Evolutionary conservation across 73 alveolate genomes (phyloP).

Genomic region (Loxodes magnus): DNA sequence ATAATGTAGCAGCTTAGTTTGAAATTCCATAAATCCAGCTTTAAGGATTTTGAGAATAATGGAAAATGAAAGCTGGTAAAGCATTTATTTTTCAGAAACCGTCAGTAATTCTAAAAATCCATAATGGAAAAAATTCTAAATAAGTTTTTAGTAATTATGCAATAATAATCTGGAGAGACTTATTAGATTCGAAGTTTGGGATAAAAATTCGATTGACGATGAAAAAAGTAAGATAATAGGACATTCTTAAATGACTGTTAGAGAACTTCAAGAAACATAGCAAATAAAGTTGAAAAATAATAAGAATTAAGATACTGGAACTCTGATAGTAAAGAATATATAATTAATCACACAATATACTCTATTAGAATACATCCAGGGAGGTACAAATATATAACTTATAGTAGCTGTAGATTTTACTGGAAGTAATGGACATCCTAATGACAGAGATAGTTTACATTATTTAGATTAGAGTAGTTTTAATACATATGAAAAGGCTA

Average conservation of each 20-base stretch:
- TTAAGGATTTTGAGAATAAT: neutral
- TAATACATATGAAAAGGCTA: conserved; percentile 77
- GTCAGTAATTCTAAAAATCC: conserved; percentile 19
- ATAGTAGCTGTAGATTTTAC: conserved; percentile 90
- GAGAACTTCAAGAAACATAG: neutral
- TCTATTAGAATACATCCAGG: conserved; percentile 46
- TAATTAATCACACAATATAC: conserved; percentile 1
- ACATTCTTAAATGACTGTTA: conserved; percentile 11
- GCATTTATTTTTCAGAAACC: conserved; percentile 18
- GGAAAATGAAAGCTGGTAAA: neutral
- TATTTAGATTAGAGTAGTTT: conserved; percentile 32
- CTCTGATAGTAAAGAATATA: neutral
- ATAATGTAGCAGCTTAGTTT: neutral
- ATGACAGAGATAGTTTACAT: conserved; percentile 56
- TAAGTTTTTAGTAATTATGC: conserved; percentile 16
- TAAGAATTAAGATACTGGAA: neutral
- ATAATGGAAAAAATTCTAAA: conserved; percentile 11
- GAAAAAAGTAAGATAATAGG: conserved; percentile 17
- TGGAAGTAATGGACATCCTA: conserved; percentile 66
- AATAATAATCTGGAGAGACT: conserved; percentile 27
- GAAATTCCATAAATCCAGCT: neutral
- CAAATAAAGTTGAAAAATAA: neutral
- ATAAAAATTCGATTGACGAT: conserved; percentile 26
- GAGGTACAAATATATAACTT: conserved; percentile 68
- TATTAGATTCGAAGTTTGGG: conserved; percentile 36